phyloP scores from a whole-genome alignment of 345 rosid species.

The Cardamine chenopodiifolia region DNA sequence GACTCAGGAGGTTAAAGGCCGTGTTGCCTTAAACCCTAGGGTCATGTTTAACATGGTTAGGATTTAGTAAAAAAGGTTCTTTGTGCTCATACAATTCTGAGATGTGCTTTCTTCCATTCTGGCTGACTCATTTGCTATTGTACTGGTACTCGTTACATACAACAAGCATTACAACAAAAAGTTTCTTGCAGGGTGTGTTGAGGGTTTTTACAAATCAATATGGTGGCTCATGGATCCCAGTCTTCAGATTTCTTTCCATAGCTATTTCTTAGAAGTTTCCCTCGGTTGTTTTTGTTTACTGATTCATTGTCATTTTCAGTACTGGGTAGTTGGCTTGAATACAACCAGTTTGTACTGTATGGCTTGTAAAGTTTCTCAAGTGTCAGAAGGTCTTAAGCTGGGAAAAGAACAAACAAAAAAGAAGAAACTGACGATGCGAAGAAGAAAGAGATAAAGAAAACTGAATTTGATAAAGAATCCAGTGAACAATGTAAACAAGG shows the following conservation, averaged over 20 bases:
- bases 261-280: slow-evolving; percentile 14
- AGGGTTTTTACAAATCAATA: slow-evolving; percentile 67
- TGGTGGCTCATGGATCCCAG: slow-evolving; percentile 96
- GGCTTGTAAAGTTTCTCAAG: slow-evolving; percentile 66
- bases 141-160: slow-evolving; percentile 5
- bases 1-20: slow-evolving; percentile 61
- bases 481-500: slow-evolving; percentile 26
- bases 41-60: slow-evolving; percentile 79
- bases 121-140: slow-evolving; percentile 8
- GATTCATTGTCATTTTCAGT: slow-evolving; percentile 48
- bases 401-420: slow-evolving; percentile 44
- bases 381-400: slow-evolving; percentile 40
- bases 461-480: slow-evolving; percentile 40
- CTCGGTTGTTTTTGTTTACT: background rate
- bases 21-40: slow-evolving; percentile 83
- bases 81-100: slow-evolving; percentile 82
- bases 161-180: slow-evolving; percentile 15
- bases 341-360: slow-evolving; percentile 69
- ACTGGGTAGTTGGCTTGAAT: slow-evolving; percentile 87
- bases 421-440: slow-evolving; percentile 29
- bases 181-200: slow-evolving; percentile 65
- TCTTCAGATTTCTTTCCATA: slow-evolving; percentile 66
- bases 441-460: slow-evolving; percentile 27
- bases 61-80: slow-evolving; percentile 88
- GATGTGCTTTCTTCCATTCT: slow-evolving; percentile 49